Evolutionary conservation across 2,329 filamentous ascomycete species (phyloP).

Genomic region (Tolypocladium cylindrosporum): DNA sequence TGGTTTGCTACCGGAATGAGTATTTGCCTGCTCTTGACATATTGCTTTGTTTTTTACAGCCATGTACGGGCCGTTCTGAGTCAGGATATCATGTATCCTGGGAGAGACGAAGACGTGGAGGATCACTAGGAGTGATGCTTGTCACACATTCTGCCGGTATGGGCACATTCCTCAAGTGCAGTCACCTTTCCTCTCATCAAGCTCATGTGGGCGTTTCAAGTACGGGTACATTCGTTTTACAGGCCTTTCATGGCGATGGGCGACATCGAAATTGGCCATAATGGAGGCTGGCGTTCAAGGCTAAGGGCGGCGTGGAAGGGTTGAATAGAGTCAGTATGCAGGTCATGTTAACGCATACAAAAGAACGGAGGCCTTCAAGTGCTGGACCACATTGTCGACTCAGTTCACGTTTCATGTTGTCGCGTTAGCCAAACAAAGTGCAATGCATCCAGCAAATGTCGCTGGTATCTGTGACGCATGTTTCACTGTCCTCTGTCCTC

Average conservation of each 20-base stretch:
- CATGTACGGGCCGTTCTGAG: slow-evolving; percentile 34
- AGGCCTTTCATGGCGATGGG: neutral
- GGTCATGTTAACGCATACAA: neutral
- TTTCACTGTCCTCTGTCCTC: neutral
- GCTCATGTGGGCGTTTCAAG: neutral
- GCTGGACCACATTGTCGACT: neutral
- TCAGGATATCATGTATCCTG: slow-evolving; percentile 47
- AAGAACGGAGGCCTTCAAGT: neutral
- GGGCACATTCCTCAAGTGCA: neutral
- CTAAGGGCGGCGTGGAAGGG: too few relatives aligned
- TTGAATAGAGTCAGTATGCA: neutral
- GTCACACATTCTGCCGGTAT: neutral
- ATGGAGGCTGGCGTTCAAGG: neutral
- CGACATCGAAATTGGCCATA: neutral
- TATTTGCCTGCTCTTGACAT: slow-evolving; percentile 29
- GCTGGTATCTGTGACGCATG: neutral
- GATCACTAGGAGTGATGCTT: slow-evolving; percentile 17
- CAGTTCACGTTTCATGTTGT: neutral
- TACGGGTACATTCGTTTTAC: neutral
- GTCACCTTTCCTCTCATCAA: neutral
- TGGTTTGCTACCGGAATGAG: slow-evolving; percentile 43
- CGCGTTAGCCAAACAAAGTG: too few relatives aligned
- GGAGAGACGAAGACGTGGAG: slow-evolving; percentile 42
- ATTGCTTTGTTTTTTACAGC: slow-evolving; percentile 31
- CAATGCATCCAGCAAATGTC: too few relatives aligned